Evolutionary conservation across 2,329 filamentous ascomycete species (phyloP).

Genomic region (Epichloe glyceriae): DNA sequence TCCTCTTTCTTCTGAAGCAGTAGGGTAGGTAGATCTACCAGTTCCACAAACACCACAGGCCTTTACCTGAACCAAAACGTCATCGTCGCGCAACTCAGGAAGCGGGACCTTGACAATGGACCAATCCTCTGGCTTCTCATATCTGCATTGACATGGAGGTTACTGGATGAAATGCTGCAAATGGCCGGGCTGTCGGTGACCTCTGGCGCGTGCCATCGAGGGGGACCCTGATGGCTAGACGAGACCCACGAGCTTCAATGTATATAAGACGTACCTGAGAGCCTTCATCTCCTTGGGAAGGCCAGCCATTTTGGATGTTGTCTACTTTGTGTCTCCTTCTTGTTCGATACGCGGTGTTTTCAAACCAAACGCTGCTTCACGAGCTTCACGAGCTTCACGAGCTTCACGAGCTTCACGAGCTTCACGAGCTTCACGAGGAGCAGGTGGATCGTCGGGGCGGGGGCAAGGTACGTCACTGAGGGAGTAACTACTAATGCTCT

Average conservation of each 20-base stretch:
- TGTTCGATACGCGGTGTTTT: not conserved
- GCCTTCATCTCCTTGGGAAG: conserved; percentile 48
- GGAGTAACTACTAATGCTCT: not conserved
- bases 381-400: no score
- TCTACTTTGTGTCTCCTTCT: not conserved
- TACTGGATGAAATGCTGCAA: not conserved
- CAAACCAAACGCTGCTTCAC: not conserved
- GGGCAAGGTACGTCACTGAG: not conserved
- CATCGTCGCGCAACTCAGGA: conserved; percentile 44
- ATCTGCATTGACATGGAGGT: conserved; percentile 20
- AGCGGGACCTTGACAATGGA: conserved; percentile 49
- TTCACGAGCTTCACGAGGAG: conserved; percentile 1
- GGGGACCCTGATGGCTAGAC: conserved; percentile 12
- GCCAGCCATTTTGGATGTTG: conserved; percentile 15
- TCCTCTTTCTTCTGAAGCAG: not conserved
- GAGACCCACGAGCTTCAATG: not conserved
- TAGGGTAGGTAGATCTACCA: conserved; percentile 22
- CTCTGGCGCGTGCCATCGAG: not conserved
- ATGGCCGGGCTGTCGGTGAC: not conserved
- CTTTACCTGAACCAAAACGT: conserved; percentile 54
- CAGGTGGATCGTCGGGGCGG: not conserved
- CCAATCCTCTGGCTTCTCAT: conserved; percentile 50
- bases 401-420: no score
- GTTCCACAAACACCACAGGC: conserved; percentile 51
- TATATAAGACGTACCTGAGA: conserved; percentile 34